Base-by-base conservation (phyloP, 371 early-diverging fungal genomes). In the Quaeritorhiza haematococci region DNA sequence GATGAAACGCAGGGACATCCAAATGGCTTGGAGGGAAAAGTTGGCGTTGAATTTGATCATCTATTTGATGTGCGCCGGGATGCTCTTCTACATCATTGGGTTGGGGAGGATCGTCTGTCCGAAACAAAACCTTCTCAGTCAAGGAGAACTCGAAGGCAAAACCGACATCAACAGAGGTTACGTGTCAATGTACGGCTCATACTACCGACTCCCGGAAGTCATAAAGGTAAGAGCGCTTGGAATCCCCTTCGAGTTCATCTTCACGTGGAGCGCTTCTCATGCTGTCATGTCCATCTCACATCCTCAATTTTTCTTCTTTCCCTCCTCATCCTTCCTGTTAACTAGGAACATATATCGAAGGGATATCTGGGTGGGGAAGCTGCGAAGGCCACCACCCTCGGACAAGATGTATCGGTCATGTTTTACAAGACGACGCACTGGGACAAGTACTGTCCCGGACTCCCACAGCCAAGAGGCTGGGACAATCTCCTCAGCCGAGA, bases 11-110 rank as follows among this genome's bases (percentile, higher is more conserved):
- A 78, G 76, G 43, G 94, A 96, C 67, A 81, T 92, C 28, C 88
- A 87, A 50, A 82, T 92, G 67, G 95, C 97, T 0, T 97, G 97
- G 97, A 84, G 96, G 50, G 97, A 97, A 72, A 94, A 97, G 73
- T 83, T 96, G 3, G 86, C 95, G 1, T 79, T 98, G 13, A 94
- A 93, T 68, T 70, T 89, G 58, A 62, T 98, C 49, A 93, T 98
- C 55, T 70, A 88, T 33, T 66, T 91, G 30, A 64, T 91, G 71
- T 91, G 89, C 59, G 80, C 78, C 3, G 69, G 85, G 58, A 83
- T 93, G 46, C 80, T 96, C 33, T 92, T 95, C 78, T 92, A 90
- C 70, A 88, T 98, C 59, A 84, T 91, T 10, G 87, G 90, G 49
- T 79, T 94, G 35, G 90, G 96, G 24, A 74, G 84, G 58, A 61